A percentile compares a stretch with the other conserved stretches of the same genome.
Conservation (phyloP, 129 eudicot genomes). For the Flaveria sonorensis region DNA sequence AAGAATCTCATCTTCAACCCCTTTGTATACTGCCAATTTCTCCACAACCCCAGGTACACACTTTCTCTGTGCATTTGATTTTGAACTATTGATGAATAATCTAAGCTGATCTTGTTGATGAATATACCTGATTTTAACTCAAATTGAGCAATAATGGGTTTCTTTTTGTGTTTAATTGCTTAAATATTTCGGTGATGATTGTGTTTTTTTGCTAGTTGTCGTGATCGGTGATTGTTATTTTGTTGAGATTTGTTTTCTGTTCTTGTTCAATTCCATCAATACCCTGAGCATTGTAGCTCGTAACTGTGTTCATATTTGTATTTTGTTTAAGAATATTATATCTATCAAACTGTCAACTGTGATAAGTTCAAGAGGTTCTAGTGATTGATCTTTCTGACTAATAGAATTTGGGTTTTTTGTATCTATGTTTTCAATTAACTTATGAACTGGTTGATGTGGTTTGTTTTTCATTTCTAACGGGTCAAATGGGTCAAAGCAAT, state of each 20-base stretch:
- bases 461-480: background rate
- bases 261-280: no score
- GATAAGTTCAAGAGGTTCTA: background rate
- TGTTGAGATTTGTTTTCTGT: background rate
- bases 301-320: background rate
- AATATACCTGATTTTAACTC: background rate
- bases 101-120: background rate
- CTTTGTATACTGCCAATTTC: constrained; percentile 26
- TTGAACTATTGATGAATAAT: no score
- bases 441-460: background rate
- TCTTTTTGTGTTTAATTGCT: background rate
- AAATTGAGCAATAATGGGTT: background rate
- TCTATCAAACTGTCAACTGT: background rate
- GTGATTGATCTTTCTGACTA: background rate
- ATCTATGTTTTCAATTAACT: no score
- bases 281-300: background rate
- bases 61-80: background rate
- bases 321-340: background rate
- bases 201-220: background rate
- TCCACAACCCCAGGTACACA: constrained; percentile 46
- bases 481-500: background rate
- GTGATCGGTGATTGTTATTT: background rate
- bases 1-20: constrained; percentile 40
- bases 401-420: no score
- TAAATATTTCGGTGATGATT: background rate